Conservation (phyloP, 352 stramenopile genomes). For the Globisporangium lucens region DNA sequence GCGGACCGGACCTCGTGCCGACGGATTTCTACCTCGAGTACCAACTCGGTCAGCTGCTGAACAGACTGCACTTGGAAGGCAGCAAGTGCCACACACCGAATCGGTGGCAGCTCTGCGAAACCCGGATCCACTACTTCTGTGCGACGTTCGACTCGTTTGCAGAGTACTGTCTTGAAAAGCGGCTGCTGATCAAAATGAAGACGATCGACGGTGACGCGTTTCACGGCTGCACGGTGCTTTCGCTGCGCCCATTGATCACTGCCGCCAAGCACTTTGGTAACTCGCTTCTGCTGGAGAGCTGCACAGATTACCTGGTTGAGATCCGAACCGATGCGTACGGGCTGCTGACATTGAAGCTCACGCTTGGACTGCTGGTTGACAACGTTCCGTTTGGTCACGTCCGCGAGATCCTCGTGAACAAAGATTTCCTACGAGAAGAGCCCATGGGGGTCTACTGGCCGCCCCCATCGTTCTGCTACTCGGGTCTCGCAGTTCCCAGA, state of each 20-base stretch:
- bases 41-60: constrained; percentile 62
- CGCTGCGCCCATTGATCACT: constrained; percentile 48
- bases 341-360: constrained; percentile 74
- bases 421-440: constrained; percentile 56
- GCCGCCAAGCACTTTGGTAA: constrained; percentile 59
- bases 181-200: constrained; percentile 71
- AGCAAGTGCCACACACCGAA: constrained; percentile 80
- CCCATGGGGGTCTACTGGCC: constrained; percentile 58
- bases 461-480: constrained; percentile 37
- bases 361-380: constrained; percentile 63
- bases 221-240: constrained; percentile 53
- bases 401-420: constrained; percentile 44
- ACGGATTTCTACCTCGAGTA: constrained; percentile 81
- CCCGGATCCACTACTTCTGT: constrained; percentile 63
- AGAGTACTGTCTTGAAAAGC: constrained; percentile 64
- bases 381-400: constrained; percentile 50
- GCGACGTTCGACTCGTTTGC: constrained; percentile 64
- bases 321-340: constrained; percentile 53
- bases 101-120: constrained; percentile 80
- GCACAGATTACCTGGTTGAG: constrained; percentile 65
- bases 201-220: constrained; percentile 27
- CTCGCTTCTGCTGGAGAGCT: constrained; percentile 43
- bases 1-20: constrained; percentile 39
- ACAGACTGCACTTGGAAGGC: constrained; percentile 60
- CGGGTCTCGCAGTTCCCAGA: constrained; percentile 41